phyloP scores from a whole-genome alignment of 192 early-diverging fungal species.

The Backusella luteola region DNA sequence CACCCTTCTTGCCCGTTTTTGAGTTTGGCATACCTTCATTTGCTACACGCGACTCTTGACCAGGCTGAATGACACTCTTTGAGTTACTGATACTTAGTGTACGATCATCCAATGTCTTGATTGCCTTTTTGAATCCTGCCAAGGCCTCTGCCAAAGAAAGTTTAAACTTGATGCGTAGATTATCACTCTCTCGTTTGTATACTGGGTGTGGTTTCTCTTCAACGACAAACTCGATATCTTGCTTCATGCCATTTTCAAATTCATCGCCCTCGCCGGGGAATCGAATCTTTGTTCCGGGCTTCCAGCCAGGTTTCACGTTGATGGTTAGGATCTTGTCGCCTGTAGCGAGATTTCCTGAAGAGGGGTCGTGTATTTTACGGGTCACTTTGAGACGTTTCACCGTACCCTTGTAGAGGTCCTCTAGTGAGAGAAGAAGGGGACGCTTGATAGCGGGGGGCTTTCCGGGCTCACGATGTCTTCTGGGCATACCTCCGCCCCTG shows the following conservation, averaged over 20 bases:
- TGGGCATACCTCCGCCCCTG: no score
- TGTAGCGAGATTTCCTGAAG: slow-evolving; percentile 40
- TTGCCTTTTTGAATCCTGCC: slow-evolving; percentile 69
- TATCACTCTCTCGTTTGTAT: slow-evolving; percentile 87
- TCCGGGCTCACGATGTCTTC: background rate
- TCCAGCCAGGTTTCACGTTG: slow-evolving; percentile 92
- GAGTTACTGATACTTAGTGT: slow-evolving; percentile 56
- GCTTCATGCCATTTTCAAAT: slow-evolving; percentile 65
- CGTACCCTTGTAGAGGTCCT: slow-evolving; percentile 86
- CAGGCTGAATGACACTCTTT: slow-evolving; percentile 64
- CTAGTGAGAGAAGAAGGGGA: slow-evolving; percentile 73
- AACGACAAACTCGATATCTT: slow-evolving; percentile 93
- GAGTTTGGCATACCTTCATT: slow-evolving; percentile 95
- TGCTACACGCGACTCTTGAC: slow-evolving; percentile 66
- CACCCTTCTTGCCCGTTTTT: slow-evolving; percentile 81
- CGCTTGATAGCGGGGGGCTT: slow-evolving; percentile 65
- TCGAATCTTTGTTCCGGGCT: slow-evolving; percentile 94
- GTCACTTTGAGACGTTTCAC: slow-evolving; percentile 94
- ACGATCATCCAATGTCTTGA: slow-evolving; percentile 78
- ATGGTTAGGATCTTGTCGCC: slow-evolving; percentile 83
- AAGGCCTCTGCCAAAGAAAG: slow-evolving; percentile 79
- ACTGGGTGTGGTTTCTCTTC: slow-evolving; percentile 87
- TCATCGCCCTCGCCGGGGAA: slow-evolving; percentile 91
- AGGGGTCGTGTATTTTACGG: slow-evolving; percentile 44
- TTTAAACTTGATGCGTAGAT: slow-evolving; percentile 63